These are phyloP conservation scores for Xylaria digitata DNA, from an alignment of 2,329 filamentous ascomycete genomes.

Conservation along the genomic window DNA sequence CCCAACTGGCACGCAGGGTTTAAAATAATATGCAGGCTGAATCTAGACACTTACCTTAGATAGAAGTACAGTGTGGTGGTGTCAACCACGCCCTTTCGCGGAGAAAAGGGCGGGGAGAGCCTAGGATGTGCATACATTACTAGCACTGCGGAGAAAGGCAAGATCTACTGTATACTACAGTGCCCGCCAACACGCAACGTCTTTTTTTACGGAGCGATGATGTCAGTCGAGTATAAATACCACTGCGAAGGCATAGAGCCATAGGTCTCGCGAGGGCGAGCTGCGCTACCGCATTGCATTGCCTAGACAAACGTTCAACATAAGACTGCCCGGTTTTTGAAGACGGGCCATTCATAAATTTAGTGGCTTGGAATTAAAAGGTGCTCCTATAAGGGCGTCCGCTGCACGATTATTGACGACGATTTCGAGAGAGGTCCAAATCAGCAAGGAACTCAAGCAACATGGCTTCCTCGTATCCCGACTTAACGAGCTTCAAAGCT, in stretches of 20 bases:
- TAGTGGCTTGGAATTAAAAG: background rate
- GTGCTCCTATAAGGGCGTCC: too few relatives aligned
- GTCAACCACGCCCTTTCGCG: slow-evolving; percentile 34
- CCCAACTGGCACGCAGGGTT: too few relatives aligned
- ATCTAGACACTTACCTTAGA: background rate
- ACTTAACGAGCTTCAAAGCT: slow-evolving; percentile 47
- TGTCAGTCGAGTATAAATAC: slow-evolving; percentile 31
- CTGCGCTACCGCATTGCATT: too few relatives aligned
- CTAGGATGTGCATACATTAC: too few relatives aligned
- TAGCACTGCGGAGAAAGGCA: slow-evolving; percentile 13
- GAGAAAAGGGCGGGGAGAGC: slow-evolving; percentile 21
- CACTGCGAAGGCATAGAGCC: background rate
- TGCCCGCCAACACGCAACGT: background rate
- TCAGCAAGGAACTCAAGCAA: slow-evolving; percentile 25
- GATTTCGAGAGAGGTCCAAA: background rate
- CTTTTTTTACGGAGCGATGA: slow-evolving; percentile 28
- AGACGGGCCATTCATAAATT: background rate
- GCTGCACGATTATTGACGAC: background rate
- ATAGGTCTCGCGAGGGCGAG: background rate
- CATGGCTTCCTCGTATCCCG: slow-evolving; percentile 44
- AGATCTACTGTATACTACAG: background rate
- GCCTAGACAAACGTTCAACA: background rate
- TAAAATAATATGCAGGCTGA: background rate
- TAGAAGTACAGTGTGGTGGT: background rate
- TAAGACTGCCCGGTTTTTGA: background rate